Evolutionary conservation across 169 alveolate genomes (phyloP).

Genomic region (Cryptosporidium canis): DNA sequence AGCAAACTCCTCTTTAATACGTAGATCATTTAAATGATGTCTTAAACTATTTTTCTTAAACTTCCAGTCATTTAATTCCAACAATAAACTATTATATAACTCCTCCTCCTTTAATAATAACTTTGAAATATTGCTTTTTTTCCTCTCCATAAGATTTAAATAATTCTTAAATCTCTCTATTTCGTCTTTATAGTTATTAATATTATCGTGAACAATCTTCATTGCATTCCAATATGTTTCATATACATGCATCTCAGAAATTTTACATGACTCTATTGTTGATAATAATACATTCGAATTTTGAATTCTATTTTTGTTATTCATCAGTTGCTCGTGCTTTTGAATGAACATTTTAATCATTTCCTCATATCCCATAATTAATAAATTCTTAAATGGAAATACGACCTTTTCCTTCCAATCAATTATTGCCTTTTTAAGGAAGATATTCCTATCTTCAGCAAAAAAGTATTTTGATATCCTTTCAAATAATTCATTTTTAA

Average conservation of each 20-base stretch:
- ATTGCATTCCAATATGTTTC: slow-evolving; percentile 70
- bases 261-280: slow-evolving; percentile 55
- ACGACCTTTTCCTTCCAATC: slow-evolving; percentile 48
- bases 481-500: slow-evolving; percentile 38
- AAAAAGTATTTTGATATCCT: slow-evolving; percentile 22
- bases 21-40: neutral
- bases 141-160: slow-evolving; percentile 16
- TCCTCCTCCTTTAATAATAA: slow-evolving; percentile 59
- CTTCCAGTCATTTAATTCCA: slow-evolving; percentile 38
- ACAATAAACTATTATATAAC: slow-evolving; percentile 5
- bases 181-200: slow-evolving; percentile 39
- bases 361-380: slow-evolving; percentile 7
- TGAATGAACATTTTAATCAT: neutral
- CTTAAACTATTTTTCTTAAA: slow-evolving; percentile 19
- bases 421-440: neutral
- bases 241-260: slow-evolving; percentile 68
- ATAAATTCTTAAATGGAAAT: slow-evolving; percentile 11
- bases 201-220: slow-evolving; percentile 49
- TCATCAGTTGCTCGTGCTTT: neutral
- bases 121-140: slow-evolving; percentile 5
- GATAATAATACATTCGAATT: slow-evolving; percentile 59
- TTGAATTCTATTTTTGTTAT: slow-evolving; percentile 31
- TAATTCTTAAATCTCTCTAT: slow-evolving; percentile 27
- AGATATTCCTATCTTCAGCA: slow-evolving; percentile 16
- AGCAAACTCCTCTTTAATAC: slow-evolving; percentile 58